These are phyloP conservation scores for Nicotiana undulata DNA, from an alignment of 257 asterid genomes.

Conservation along the genomic window DNA sequence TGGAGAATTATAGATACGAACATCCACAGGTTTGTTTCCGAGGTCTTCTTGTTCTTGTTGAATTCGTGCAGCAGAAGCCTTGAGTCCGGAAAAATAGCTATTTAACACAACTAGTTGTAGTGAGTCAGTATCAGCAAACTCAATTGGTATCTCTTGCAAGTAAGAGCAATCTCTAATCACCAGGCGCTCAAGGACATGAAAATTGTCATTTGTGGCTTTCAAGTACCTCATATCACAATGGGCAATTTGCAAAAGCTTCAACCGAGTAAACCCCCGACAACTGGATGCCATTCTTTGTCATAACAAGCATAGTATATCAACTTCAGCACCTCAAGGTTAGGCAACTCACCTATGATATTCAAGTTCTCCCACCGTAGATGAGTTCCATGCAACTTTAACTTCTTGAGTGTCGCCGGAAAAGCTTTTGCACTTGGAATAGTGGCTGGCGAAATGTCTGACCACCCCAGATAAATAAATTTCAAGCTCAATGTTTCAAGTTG, in stretches of 20 bases:
- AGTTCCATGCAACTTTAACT: background rate
- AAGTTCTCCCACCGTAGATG: background rate
- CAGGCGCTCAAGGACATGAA: background rate
- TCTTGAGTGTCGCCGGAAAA: conserved; percentile 17
- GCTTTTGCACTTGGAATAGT: background rate
- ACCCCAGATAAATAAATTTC: background rate
- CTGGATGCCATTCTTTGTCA: background rate
- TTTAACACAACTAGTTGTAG: background rate
- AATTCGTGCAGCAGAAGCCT: background rate
- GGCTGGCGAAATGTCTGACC: background rate
- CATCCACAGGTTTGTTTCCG: background rate
- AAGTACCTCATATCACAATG: background rate
- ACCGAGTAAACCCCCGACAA: background rate
- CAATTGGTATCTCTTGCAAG: background rate
- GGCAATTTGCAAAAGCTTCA: background rate
- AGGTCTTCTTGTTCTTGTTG: background rate
- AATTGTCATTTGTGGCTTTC: background rate
- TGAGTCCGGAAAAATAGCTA: background rate
- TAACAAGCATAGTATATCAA: background rate
- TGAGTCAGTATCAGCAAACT: background rate
- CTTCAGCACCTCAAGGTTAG: background rate
- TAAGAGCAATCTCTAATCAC: accelerated
- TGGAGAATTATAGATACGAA: background rate
- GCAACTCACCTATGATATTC: background rate
- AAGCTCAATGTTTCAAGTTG: background rate